Percentiles rank a stretch among this genome's conserved stretches.
phyloP scores from a whole-genome alignment of 768 basidiomycete genomes.

The Panellus pusillus region DNA sequence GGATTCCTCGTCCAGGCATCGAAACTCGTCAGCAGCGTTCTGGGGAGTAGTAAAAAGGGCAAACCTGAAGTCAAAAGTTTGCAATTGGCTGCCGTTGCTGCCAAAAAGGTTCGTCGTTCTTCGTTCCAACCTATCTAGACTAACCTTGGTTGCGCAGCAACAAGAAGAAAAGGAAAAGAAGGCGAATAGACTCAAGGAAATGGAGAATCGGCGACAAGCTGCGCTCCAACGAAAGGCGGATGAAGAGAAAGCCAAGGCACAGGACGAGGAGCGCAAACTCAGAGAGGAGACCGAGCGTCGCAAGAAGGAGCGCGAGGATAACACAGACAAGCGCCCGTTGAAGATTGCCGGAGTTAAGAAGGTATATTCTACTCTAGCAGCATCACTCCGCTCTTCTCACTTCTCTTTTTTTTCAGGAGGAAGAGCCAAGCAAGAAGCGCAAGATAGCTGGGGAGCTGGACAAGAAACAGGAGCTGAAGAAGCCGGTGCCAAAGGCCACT shows the following conservation, averaged over 20 bases:
- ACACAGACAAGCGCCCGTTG: slow-evolving; percentile 65
- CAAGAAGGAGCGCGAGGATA: slow-evolving; percentile 81
- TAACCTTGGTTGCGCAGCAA: slow-evolving; percentile 52
- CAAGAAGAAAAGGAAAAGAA: slow-evolving; percentile 87
- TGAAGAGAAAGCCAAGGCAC: slow-evolving; percentile 63
- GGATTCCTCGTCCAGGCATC: slow-evolving; percentile 74
- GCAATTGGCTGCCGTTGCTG: slow-evolving; percentile 77
- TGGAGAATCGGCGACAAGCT: slow-evolving; percentile 78
- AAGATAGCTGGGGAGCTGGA: slow-evolving; percentile 54
- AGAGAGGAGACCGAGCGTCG: slow-evolving; percentile 76
- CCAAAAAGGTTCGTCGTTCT: slow-evolving; percentile 73
- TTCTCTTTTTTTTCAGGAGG: slow-evolving; percentile 44
- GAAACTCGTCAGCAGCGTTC: slow-evolving; percentile 64
- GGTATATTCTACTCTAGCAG: slow-evolving; percentile 31
- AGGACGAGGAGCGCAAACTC: slow-evolving; percentile 69
- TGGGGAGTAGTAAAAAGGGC: slow-evolving; percentile 68
- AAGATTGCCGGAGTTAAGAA: slow-evolving; percentile 57
- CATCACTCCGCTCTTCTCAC: neutral
- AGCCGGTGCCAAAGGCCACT: slow-evolving; percentile 49
- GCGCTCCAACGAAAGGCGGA: slow-evolving; percentile 74
- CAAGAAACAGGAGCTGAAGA: slow-evolving; percentile 61
- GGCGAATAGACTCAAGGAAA: slow-evolving; percentile 68
- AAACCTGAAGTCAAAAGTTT: slow-evolving; percentile 80
- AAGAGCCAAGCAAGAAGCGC: slow-evolving; percentile 72
- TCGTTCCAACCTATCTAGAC: slow-evolving; percentile 3